phyloP scores from a whole-genome alignment of 306 rosid genomes.

The Phaseolus lunatus region DNA sequence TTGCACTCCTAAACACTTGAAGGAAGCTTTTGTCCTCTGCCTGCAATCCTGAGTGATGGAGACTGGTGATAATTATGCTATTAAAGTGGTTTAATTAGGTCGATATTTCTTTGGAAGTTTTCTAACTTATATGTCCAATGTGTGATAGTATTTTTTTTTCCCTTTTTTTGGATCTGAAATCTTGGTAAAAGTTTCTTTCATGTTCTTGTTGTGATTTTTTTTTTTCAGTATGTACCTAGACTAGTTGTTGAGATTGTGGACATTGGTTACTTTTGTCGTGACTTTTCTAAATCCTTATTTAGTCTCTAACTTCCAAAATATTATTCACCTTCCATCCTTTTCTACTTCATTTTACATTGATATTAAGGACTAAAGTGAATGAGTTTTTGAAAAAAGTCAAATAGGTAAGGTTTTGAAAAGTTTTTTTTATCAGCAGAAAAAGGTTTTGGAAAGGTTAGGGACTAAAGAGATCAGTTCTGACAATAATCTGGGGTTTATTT shows the following conservation, averaged over 20 bases:
- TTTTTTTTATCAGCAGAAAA: no score
- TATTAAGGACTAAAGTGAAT: not conserved
- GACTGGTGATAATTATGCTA: slow-evolving; percentile 16
- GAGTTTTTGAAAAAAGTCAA: not conserved
- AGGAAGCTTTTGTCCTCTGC: not conserved
- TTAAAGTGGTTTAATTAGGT: slow-evolving; percentile 13
- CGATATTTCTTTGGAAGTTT: slow-evolving; percentile 24
- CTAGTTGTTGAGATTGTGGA: not conserved
- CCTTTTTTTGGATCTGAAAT: not conserved
- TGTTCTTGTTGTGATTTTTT: not conserved
- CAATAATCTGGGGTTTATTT: not conserved
- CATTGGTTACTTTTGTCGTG: not conserved
- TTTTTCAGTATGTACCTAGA: not conserved
- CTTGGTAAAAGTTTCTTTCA: not conserved
- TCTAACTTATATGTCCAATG: not conserved
- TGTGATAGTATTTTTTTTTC: slow-evolving; percentile 2
- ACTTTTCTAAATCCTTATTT: not conserved
- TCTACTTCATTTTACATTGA: slow-evolving; percentile 1
- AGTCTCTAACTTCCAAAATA: slow-evolving; percentile 5
- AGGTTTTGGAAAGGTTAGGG: not conserved
- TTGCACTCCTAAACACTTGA: slow-evolving; percentile 19
- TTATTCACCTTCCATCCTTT: not conserved
- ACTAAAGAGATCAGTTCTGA: not conserved
- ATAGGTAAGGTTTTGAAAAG: not conserved
- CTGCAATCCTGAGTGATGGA: slow-evolving; percentile 21